Base-by-base conservation (phyloP, 495 filamentous ascomycete genomes). In the Glonium stellatum region DNA sequence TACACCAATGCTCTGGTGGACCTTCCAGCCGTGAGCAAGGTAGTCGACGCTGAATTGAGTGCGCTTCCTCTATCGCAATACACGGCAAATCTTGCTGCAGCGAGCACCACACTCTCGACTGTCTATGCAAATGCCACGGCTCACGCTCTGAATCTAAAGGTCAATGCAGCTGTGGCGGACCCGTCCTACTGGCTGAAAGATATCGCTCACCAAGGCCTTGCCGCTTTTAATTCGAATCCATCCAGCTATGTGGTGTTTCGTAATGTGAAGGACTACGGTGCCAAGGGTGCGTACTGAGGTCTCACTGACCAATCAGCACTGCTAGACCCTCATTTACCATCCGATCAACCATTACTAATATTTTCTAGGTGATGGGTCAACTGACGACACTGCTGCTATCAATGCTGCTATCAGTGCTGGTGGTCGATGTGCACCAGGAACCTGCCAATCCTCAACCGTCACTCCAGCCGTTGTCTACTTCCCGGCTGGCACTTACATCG, bases 321-420 rank as follows among this genome's bases (percentile, higher is more conserved):
- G 2, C 27, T 31, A n/a, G 27, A 31, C 2, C 44, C 22, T 18
- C 44, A 48, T 9, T 18, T 22, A 19, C 44, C 13, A 19, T 48
- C 44, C 8, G 22, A 48, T 9, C 18, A 22, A 48, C 19, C n/a
- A 12, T 51, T 4, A 27, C 19, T 63, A 55, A 67, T 35, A 59
- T 63, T 58, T 53, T 58, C 56, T 61, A 78, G 86, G 86, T 70
- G 87, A 93, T 58, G 90, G 90, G 25, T 71, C 77, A 0, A 89
- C 87, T 4, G 91, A 97, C 71, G 91, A 96, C 69, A 92, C 89
- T 1, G 84, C 71, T 18, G 90, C 91, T n/a, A 93, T 96, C 78
- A 95, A 96, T 75, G 73, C 78, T 59, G 92, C 92, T 34, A 89
- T 96, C 61, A 76, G 82, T 10, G 82, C 84, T 48, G 89, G 89